Percentiles rank a stretch among this genome's conserved stretches.
phyloP scores from a whole-genome alignment of 768 basidiomycete genomes.

The Leccinellum albellum region DNA sequence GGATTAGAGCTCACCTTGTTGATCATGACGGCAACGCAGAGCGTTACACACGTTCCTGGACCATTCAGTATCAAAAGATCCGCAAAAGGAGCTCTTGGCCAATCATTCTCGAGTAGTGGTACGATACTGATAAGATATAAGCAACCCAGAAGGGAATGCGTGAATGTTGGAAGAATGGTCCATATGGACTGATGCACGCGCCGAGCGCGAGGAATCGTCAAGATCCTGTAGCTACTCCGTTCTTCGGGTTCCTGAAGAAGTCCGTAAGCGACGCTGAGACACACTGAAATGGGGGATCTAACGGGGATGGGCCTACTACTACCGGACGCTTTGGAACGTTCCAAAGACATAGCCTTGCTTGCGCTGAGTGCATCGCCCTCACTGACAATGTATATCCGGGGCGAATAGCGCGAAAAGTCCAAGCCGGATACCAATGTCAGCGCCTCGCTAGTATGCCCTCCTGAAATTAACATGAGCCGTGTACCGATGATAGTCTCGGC shows the following conservation, averaged over 20 bases:
- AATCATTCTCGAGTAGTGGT: constrained; percentile 38
- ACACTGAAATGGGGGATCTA: constrained; percentile 1
- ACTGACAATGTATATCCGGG: constrained; percentile 77
- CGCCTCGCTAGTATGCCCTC: constrained; percentile 92
- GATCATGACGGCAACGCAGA: constrained; percentile 67
- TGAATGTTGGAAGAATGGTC: constrained; percentile 63
- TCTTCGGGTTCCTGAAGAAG: constrained; percentile 3
- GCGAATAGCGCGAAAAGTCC: constrained; percentile 70
- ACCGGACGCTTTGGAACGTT: constrained; percentile 34
- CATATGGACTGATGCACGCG: constrained; percentile 77
- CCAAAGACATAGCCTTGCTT: constrained; percentile 64
- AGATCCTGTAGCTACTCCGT: constrained; percentile 40
- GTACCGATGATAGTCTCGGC: not conserved
- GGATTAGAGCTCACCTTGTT: constrained; percentile 54
- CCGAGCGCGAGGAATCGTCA: constrained; percentile 83
- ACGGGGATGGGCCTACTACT: constrained; percentile 9
- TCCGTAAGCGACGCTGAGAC: constrained; percentile 10
- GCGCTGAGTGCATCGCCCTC: constrained; percentile 79
- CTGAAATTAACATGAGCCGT: constrained; percentile 39
- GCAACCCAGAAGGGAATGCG: constrained; percentile 57
- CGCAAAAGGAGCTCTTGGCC: constrained; percentile 38
- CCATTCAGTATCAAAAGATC: constrained; percentile 90
- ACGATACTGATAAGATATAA: constrained; percentile 56
- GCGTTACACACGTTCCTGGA: constrained; percentile 86
- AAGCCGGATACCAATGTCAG: constrained; percentile 67